Evolutionary conservation across 2,329 filamentous ascomycete species (phyloP).

Genomic region (Fusarium subglutinans): DNA sequence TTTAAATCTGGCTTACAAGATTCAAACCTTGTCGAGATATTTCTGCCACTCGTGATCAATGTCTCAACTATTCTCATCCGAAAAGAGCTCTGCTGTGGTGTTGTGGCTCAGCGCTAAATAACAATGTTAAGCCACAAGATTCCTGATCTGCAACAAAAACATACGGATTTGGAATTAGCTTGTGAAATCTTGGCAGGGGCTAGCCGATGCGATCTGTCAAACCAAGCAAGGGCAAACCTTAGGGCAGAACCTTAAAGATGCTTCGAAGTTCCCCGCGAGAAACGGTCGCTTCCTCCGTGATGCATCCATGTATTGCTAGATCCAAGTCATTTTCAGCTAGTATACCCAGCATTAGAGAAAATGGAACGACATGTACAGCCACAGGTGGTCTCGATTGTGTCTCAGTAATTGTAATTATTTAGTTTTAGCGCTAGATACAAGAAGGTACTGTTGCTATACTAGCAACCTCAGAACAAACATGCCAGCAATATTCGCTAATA

Average conservation of each 20-base stretch:
- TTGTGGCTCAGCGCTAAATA: not conserved
- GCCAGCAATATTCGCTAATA: not conserved
- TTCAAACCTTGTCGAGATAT: not conserved
- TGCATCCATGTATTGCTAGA: not conserved
- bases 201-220: not conserved
- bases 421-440: not conserved
- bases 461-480: not conserved
- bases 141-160: not conserved
- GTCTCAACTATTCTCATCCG: not conserved
- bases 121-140: not conserved
- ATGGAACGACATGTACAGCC: not conserved
- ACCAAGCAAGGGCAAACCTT: not conserved
- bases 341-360: fast-evolving
- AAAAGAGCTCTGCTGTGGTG: not conserved
- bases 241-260: not conserved
- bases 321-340: not conserved
- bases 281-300: not conserved
- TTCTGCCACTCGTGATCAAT: not conserved
- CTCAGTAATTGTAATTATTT: not conserved
- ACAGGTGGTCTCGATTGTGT: not conserved
- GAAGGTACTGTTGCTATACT: not conserved
- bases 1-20: not conserved
- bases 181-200: not conserved
- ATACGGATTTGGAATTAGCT: not conserved
- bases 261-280: not conserved